Percentiles rank a stretch among this genome's conserved stretches.
phyloP scores from a whole-genome alignment of 2,329 filamentous ascomycete species.

The Chalara sp. region DNA sequence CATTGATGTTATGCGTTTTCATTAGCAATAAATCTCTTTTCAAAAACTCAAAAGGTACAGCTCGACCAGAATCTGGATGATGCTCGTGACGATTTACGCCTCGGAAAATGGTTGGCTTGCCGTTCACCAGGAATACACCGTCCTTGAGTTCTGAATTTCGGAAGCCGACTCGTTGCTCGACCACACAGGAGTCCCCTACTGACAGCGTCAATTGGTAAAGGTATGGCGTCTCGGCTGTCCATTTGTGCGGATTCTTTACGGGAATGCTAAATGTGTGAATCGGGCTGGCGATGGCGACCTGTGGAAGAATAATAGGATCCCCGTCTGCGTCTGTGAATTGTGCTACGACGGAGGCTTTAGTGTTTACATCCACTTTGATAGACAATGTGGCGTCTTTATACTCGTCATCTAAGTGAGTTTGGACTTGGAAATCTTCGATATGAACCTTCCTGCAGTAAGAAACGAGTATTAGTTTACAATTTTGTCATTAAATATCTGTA shows the following conservation, averaged over 20 bases:
- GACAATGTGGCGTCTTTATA: slow-evolving; percentile 44
- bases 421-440: slow-evolving; percentile 46
- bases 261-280: slow-evolving; percentile 18
- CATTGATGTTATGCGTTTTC: slow-evolving; percentile 59
- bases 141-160: slow-evolving; percentile 44
- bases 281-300: slow-evolving; percentile 3
- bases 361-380: slow-evolving; percentile 38
- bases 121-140: slow-evolving; percentile 31
- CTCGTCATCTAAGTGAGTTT: slow-evolving; percentile 43
- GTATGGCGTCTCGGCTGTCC: slow-evolving; percentile 61
- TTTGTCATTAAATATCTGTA: no score
- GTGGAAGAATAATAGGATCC: slow-evolving; percentile 23
- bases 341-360: slow-evolving; percentile 29
- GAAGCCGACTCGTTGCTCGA: slow-evolving; percentile 44
- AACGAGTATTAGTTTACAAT: no score
- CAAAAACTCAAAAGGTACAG: slow-evolving; percentile 44
- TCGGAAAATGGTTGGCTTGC: background rate
- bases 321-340: slow-evolving; percentile 39
- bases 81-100: slow-evolving; percentile 51
- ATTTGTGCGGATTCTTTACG: slow-evolving; percentile 49
- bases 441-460: slow-evolving; percentile 20
- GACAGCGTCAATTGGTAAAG: slow-evolving; percentile 46
- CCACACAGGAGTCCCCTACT: slow-evolving; percentile 20
- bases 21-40: slow-evolving; percentile 46
- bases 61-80: slow-evolving; percentile 49